Evolutionary conservation across 2,329 filamentous ascomycete species (phyloP), one percentile per base, ranked within the genome.

Genomic region (Blastomyces emzantsi): DNA sequence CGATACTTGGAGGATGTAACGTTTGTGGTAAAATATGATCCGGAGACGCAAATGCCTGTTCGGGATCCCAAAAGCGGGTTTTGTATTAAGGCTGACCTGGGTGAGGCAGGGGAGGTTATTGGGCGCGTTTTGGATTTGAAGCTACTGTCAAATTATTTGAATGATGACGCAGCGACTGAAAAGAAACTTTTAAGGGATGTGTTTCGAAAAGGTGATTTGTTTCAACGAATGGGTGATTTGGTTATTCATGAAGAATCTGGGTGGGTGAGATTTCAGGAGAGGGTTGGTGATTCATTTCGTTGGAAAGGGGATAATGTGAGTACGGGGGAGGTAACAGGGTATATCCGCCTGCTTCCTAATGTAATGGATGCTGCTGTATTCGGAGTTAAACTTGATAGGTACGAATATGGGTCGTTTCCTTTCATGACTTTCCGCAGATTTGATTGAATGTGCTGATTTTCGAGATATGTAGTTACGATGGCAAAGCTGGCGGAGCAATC

Each of bases 351-450:
- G 0, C 87, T 92, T 71, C 79, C 85, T 0, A 79, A 79, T 0
- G 81, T 95, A 17, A 78, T 82, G 41, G 90, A 95, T 77, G 89
- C 89, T 41, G 95, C 94, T 69, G 90, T 95, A 33, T 96, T 95
- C 70, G 91, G 91, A 49, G 89, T 80, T 19, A 77, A 76, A 55
- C 68, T 81, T 19, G 66, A 65, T 54, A 72, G 73, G 74, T 79
- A 71, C 63, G 71, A 69, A 13, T 4, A 30, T 15, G 22, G 9
- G 4, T 25, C 3, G 22, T 25, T 52, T 43, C 6, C 15, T 43
- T 22, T 25, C 15, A 15, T 39, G 19, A 33, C 51, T 55, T n/a
- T 6, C 8, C 1, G 43, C 25, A 15, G 41, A 7, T 22, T 49
- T 17, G 25, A 7, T n/a, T 22, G 17, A 15, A 19, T n/a, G 8